Evolutionary conservation across 768 basidiomycete species (phyloP), one percentile per base, ranked within the genome.

Genomic region (Pleurotus eryngii): DNA sequence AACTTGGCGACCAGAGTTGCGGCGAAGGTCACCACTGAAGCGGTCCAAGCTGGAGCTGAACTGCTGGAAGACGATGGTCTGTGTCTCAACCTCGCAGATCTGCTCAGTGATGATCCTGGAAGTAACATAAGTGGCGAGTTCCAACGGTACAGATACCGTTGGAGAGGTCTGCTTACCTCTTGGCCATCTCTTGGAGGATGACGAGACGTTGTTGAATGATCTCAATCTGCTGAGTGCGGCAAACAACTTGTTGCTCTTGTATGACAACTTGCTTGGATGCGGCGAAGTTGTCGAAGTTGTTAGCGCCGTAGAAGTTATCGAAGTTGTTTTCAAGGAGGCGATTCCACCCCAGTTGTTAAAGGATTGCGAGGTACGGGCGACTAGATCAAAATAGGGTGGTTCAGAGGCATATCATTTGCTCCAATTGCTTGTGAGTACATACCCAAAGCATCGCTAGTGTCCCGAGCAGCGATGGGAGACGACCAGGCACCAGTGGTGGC

Each of bases 11-110:
- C 70, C 71, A 12, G 76, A 76, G 60, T 63, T 62, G 62, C 73
- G 77, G 45, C 70, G 67, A 59, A 79, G 64, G 62, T 80, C 78
- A 54, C 69, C 64, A 58, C 67, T 70, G 72, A 79, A 80, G 59
- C 70, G 61, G 59, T 68, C 64, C 57, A 79, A 60, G 60, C 73
- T 68, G n/a, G 71, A 64, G 58, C 70, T 69, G 70, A 73, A 76
- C 63, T 79, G 77, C 57, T 77, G 68, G 62, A 79, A 74, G 55
- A 74, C 68, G 56, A 77, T 70, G 57, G 71, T 72, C 62, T 81
- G 80, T 22, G 73, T 72, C 59, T 81, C 80, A 46, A 81, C 79
- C 50, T 80, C 77, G 62, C 80, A 81, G 53, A 79, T 71, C 48
- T 74, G 72, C 64, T 80, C 75, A 35, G 72, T 69, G 61, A 79